Conservation (phyloP, 2,329 filamentous ascomycete species). For the Penicillium paneum region DNA sequence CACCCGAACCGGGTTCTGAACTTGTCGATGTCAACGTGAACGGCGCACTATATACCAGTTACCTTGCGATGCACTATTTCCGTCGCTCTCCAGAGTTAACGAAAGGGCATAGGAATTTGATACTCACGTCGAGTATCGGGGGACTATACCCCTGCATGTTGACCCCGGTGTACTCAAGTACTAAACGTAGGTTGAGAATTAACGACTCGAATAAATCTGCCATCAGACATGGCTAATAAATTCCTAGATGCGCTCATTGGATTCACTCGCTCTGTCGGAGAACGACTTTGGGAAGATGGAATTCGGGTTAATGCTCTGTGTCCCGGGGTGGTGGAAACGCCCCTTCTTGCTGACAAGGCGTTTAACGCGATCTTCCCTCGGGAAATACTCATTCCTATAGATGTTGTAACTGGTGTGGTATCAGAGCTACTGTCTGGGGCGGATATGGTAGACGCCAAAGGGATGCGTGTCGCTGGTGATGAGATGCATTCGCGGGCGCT, state of each 20-base stretch:
- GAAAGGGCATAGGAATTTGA: constrained; percentile 23
- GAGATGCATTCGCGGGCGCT: constrained; percentile 26
- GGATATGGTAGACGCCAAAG: constrained; percentile 15
- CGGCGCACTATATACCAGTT: constrained; percentile 40
- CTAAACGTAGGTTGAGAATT: constrained; percentile 30
- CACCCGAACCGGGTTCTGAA: constrained; percentile 29
- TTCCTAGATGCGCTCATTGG: constrained; percentile 34
- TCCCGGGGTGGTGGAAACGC: constrained; percentile 34
- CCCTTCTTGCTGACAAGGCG: constrained; percentile 31
- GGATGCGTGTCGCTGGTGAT: constrained; percentile 8
- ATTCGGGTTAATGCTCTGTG: constrained; percentile 38
- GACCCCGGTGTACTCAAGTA: constrained; percentile 38
- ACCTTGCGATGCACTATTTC: constrained; percentile 43
- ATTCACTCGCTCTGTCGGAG: constrained; percentile 37
- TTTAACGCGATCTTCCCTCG: constrained; percentile 37
- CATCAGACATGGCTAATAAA: background rate
- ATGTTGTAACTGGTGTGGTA: constrained; percentile 5
- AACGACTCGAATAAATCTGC: too few species aligned
- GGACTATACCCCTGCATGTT: constrained; percentile 35
- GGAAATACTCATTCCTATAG: constrained; percentile 9
- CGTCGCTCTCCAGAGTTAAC: constrained; percentile 27
- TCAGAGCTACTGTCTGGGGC: constrained; percentile 2
- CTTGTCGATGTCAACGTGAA: constrained; percentile 44
- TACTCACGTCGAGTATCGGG: constrained; percentile 40
- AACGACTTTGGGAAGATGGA: constrained; percentile 33